A percentile compares a stretch with the other conserved stretches of the same genome.
Conservation (phyloP, 2,329 filamentous ascomycete genomes). For the Ophiosphaerella korrae region DNA sequence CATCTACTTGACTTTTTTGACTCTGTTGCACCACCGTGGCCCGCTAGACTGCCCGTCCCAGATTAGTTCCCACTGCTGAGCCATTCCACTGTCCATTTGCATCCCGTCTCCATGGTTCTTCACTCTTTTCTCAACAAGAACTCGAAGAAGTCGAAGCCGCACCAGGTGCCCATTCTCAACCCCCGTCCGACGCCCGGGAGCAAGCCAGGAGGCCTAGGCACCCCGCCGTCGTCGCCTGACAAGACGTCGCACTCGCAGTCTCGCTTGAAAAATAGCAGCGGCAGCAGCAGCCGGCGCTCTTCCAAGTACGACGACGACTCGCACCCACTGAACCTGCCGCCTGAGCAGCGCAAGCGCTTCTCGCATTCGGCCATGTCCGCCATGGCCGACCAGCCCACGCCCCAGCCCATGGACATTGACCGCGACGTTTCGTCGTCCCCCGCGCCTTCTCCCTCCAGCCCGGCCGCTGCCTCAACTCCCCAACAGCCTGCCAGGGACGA, state of each 20-base stretch:
- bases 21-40: constrained; percentile 18
- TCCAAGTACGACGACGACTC: constrained; percentile 68
- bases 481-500: constrained; percentile 55
- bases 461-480: constrained; percentile 53
- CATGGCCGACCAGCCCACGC: constrained; percentile 56
- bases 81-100: background rate
- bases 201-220: constrained; percentile 24
- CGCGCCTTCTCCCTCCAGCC: constrained; percentile 56
- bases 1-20: constrained; percentile 31
- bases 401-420: constrained; percentile 79
- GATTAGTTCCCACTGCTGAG: no score
- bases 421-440: constrained; percentile 65
- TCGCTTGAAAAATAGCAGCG: background rate
- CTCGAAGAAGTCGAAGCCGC: constrained; percentile 44
- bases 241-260: constrained; percentile 38
- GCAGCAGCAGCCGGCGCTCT: constrained; percentile 42
- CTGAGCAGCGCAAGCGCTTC: constrained; percentile 81
- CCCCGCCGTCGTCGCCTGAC: constrained; percentile 46
- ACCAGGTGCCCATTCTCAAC: constrained; percentile 28
- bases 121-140: constrained; percentile 46
- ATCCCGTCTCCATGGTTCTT: constrained; percentile 43
- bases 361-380: constrained; percentile 71
- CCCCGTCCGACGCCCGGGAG: constrained; percentile 24
- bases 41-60: constrained; percentile 15
- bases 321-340: constrained; percentile 88